Conservation (phyloP, 331 rosid genomes). For the Saraca asoca region DNA sequence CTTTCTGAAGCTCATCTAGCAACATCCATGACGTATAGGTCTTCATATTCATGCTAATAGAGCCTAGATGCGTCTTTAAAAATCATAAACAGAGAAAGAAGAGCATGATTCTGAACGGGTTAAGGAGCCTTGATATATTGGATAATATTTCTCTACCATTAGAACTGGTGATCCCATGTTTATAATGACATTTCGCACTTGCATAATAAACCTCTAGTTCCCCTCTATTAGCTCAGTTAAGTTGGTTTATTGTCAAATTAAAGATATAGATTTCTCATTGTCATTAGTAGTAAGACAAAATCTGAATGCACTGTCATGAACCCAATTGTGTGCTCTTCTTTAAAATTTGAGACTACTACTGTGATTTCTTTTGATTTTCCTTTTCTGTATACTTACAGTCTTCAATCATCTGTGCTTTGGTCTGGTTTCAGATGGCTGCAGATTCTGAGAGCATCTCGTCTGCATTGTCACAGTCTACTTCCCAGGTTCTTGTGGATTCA, state of each 20-base stretch:
- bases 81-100: not conserved
- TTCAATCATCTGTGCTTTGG: constrained; percentile 25
- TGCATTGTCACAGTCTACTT: constrained; percentile 40
- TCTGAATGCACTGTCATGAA: constrained; percentile 8
- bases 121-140: not conserved
- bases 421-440: constrained; percentile 62
- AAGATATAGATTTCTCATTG: constrained; percentile 6
- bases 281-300: constrained; percentile 1
- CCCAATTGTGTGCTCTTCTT: not conserved
- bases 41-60: not conserved
- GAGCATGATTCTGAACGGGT: constrained; percentile 5
- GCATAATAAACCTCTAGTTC: not conserved
- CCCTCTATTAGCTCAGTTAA: not conserved
- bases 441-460: constrained; percentile 44
- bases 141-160: constrained; percentile 2
- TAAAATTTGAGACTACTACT: not conserved
- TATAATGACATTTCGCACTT: constrained; percentile 26
- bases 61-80: not conserved
- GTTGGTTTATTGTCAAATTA: constrained; percentile 24
- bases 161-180: constrained; percentile 2
- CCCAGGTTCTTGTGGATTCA: constrained; percentile 26
- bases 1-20: not conserved
- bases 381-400: constrained; percentile 2
- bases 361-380: not conserved
- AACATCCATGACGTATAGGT: not conserved